phyloP scores from a whole-genome alignment of 768 basidiomycete genomes.

The Amanita inopinata region DNA sequence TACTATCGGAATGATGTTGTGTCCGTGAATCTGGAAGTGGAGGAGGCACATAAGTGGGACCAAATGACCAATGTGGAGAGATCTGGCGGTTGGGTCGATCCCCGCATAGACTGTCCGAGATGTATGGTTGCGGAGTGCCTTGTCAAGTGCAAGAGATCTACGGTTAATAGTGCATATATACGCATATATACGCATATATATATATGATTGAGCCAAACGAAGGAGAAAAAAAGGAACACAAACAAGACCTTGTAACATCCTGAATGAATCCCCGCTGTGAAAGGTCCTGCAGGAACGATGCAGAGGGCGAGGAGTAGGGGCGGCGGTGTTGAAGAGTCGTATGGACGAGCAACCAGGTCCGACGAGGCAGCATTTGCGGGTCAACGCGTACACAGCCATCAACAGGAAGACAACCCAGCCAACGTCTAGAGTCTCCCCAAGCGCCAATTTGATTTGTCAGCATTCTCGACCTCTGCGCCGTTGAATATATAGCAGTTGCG shows the following conservation, averaged over 20 bases:
- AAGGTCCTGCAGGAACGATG: conserved; percentile 29
- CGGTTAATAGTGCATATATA: conserved; percentile 3
- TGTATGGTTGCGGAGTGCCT: conserved; percentile 25
- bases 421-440: not conserved
- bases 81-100: conserved; percentile 84
- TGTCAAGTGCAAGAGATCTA: conserved; percentile 33
- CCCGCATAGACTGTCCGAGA: conserved; percentile 71
- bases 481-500: too few species aligned
- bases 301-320: not conserved
- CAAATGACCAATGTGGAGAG: conserved; percentile 91
- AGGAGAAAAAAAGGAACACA: not conserved
- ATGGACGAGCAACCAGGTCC: conserved; percentile 1
- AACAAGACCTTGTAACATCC: conserved; percentile 38
- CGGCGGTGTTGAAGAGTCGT: conserved; percentile 1
- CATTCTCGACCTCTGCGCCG: too few species aligned
- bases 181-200: too few species aligned
- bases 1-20: conserved; percentile 76
- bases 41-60: conserved; percentile 79
- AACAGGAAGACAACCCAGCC: not conserved
- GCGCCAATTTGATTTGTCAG: too few species aligned
- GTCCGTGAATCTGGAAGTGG: conserved; percentile 84
- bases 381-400: not conserved
- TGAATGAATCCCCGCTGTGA: conserved; percentile 37
- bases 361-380: conserved; percentile 10
- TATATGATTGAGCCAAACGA: too few species aligned